Evolutionary conservation across 768 basidiomycete genomes (phyloP), one percentile per base, ranked within the genome.

Genomic region (Collybia nuda): DNA sequence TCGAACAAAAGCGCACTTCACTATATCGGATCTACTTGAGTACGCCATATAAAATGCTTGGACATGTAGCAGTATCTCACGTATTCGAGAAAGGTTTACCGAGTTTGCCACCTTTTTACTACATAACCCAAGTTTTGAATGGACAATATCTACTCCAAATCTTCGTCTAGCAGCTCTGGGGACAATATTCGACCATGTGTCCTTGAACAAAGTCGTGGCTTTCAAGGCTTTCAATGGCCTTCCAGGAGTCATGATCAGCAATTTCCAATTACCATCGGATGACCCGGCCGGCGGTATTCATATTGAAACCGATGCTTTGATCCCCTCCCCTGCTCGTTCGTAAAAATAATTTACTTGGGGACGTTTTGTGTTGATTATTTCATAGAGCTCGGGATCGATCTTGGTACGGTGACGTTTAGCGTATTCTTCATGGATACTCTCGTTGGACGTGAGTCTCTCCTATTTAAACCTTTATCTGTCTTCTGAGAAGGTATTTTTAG

Each of bases 191-290:
- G 82, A 87, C 52, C 76, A 78, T 50, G 78, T 89, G 23, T 68
- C 73, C 0, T 72, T 90, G 29, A 76, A 71, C 41, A 89, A 89
- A 66, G 69, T 73, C 1, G 61, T 88, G 35, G 66, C 79, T 3
- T 77, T 88, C 70, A 84, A 81, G 58, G 88, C 86, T 4, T 89
- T 89, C 65, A 83, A 89, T 52, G 77, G 77, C 24, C 69, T 90
- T 6, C 84, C 84, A 6, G 86, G 86, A 5, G 82, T 88, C 38
- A 82, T 79, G 5, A 86, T 89, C 61, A 80, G 74, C 53, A 84
- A 87, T 67, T 88, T 88, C 71, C 69, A 82, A 60, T 72, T 88
- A 49, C 86, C 86, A 0, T 77, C 77, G 3, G 85, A 88, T 55
- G 81, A 85, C 57, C 75, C 82, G 38, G 78, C 77, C 29, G 86